Conservation (phyloP, 495 filamentous ascomycete species). For the Cercophora samala region DNA sequence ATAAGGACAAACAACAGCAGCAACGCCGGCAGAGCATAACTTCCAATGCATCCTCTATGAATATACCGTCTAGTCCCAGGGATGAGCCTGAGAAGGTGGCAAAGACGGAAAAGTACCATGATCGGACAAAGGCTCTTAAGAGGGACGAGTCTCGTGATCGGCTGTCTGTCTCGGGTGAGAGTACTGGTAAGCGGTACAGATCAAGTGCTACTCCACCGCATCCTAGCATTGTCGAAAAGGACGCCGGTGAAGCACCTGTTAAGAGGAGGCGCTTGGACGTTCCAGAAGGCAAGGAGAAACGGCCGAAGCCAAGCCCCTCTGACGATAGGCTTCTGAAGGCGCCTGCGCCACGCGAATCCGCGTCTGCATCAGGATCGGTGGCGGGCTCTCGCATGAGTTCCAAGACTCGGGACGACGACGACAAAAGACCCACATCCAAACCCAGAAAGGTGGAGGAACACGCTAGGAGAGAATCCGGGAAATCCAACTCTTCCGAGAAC, state of each 20-base stretch:
- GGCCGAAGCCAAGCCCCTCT: slow-evolving; percentile 37
- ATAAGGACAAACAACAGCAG: slow-evolving; percentile 55
- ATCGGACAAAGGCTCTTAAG: slow-evolving; percentile 49
- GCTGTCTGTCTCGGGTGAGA: slow-evolving; percentile 45
- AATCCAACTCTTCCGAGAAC: slow-evolving; percentile 38
- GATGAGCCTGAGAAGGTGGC: slow-evolving; percentile 43
- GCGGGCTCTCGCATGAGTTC: slow-evolving; percentile 18
- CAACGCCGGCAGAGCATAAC: slow-evolving; percentile 48
- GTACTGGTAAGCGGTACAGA: slow-evolving; percentile 61
- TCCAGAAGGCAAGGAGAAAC: slow-evolving; percentile 41
- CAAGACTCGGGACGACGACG: slow-evolving; percentile 39
- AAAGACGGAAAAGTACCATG: slow-evolving; percentile 46
- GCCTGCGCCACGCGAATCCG: slow-evolving; percentile 35
- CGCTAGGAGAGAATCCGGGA: slow-evolving; percentile 39
- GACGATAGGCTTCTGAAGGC: slow-evolving; percentile 43
- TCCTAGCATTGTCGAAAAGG: slow-evolving; percentile 51
- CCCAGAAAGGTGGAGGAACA: slow-evolving; percentile 35
- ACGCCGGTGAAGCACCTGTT: slow-evolving; percentile 50
- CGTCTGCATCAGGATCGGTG: slow-evolving; percentile 18
- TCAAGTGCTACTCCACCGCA: slow-evolving; percentile 65
- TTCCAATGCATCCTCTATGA: slow-evolving; percentile 45
- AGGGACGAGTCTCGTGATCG: slow-evolving; percentile 56
- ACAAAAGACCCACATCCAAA: slow-evolving; percentile 38
- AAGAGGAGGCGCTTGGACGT: slow-evolving; percentile 51
- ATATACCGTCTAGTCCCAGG: slow-evolving; percentile 40